phyloP scores from a whole-genome alignment of 106 monocot species.

The Dioscorea zingiberensis region DNA sequence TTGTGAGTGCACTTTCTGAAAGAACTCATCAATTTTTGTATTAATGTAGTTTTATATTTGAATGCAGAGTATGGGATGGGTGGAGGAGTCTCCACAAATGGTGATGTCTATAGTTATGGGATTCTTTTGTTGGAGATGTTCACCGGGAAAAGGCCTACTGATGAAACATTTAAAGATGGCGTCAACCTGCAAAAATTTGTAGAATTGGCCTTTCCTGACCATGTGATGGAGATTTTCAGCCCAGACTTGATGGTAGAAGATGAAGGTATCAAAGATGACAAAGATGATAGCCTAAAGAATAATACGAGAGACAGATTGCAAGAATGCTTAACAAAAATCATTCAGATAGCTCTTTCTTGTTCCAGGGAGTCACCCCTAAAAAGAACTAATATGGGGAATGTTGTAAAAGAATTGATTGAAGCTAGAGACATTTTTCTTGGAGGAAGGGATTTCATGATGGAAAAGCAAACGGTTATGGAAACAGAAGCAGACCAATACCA shows the following conservation, averaged over 20 bases:
- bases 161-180: constrained; percentile 1
- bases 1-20: too few species aligned
- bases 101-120: constrained; percentile 26
- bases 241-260: background rate
- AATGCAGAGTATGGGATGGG: constrained; percentile 10
- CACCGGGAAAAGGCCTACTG: constrained; percentile 21
- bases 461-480: too few species aligned
- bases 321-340: background rate
- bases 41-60: too few species aligned
- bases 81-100: background rate
- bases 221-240: too few species aligned
- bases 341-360: background rate
- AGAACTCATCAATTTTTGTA: too few species aligned
- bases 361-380: background rate
- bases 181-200: constrained; percentile 9
- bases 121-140: constrained; percentile 25
- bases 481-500: too few species aligned
- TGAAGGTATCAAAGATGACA: background rate
- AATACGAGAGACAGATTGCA: background rate
- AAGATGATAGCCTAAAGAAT: background rate
- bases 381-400: background rate
- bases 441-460: too few species aligned
- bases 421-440: too few species aligned
- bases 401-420: background rate
- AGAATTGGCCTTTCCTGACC: background rate